A percentile compares a stretch with the other conserved stretches of the same genome.
Evolutionary conservation across 805 yeast species (phyloP).

Genomic region (Candida gorgasii): DNA sequence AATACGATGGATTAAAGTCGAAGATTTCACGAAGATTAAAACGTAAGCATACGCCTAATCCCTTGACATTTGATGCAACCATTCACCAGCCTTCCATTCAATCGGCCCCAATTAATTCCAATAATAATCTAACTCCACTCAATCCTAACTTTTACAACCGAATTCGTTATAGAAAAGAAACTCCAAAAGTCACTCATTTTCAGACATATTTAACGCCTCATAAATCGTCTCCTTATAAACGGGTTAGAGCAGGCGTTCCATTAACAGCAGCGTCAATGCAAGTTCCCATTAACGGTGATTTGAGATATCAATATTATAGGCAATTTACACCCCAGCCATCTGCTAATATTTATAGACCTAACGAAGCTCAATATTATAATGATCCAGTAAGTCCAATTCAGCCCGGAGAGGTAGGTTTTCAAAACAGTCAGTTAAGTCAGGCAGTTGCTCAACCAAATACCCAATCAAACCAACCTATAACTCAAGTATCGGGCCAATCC

Average conservation of each 20-base stretch:
- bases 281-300: constrained; percentile 1
- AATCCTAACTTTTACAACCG: constrained; percentile 4
- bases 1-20: background rate
- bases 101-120: constrained; percentile 29
- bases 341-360: constrained; percentile 11
- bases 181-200: constrained; percentile 14
- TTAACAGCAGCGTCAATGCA: background rate
- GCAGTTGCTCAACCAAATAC: too few species aligned
- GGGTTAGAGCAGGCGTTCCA: constrained; percentile 14
- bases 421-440: background rate
- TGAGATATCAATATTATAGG: constrained; percentile 10
- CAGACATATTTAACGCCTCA: constrained; percentile 19
- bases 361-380: constrained; percentile 7
- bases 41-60: constrained; percentile 34
- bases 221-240: constrained; percentile 17
- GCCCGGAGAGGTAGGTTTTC: background rate
- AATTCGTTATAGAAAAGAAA: constrained; percentile 8
- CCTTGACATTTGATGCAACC: constrained; percentile 22
- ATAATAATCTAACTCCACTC: constrained; percentile 12
- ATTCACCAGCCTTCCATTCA: constrained; percentile 25
- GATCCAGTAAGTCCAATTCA: constrained; percentile 3
- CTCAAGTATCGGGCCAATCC: background rate
- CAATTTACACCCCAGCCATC: constrained; percentile 19
- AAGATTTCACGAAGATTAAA: constrained; percentile 24
- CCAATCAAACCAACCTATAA: too few species aligned